phyloP scores from a whole-genome alignment of 2,329 filamentous ascomycete genomes.

The Phialemoniopsis sp. region DNA sequence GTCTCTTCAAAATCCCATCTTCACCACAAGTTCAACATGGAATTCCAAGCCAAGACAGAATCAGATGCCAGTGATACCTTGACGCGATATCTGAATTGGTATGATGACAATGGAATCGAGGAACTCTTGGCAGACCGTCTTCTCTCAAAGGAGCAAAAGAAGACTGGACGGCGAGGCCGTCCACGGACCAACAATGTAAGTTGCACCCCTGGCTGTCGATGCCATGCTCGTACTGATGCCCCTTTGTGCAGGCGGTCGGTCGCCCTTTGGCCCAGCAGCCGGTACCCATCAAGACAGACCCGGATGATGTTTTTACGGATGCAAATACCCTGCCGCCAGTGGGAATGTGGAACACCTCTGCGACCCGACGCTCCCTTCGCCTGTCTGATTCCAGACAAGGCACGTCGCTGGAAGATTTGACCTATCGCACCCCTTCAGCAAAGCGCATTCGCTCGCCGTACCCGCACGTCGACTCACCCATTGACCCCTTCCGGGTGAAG shows the following conservation, averaged over 20 bases:
- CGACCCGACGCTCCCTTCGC: not conserved
- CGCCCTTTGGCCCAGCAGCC: not conserved
- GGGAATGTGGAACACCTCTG: too few relatives aligned
- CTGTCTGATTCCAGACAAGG: slow-evolving; percentile 7
- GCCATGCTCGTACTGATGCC: not conserved
- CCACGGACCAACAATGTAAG: slow-evolving; percentile 10
- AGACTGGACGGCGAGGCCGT: slow-evolving; percentile 18
- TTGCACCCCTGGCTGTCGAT: not conserved
- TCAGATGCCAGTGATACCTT: slow-evolving; percentile 58
- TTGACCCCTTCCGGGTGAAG: slow-evolving; percentile 6
- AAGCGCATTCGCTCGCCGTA: slow-evolving; percentile 11
- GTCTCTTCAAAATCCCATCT: slow-evolving; percentile 91
- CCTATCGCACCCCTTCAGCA: slow-evolving; percentile 14
- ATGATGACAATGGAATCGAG: slow-evolving; percentile 65
- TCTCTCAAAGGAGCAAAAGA: slow-evolving; percentile 68
- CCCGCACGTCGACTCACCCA: slow-evolving; percentile 8
- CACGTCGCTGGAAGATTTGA: slow-evolving; percentile 7
- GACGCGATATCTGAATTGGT: slow-evolving; percentile 74
- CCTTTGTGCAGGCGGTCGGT: not conserved
- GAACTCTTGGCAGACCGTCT: slow-evolving; percentile 73
- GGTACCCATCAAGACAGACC: slow-evolving; percentile 11
- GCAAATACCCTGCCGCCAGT: not conserved
- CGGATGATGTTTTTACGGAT: slow-evolving; percentile 3
- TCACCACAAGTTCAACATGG: slow-evolving; percentile 76
- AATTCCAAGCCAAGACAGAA: slow-evolving; percentile 67